Conservation (phyloP, 768 basidiomycete genomes). For the Infundibulicybe gibba region DNA sequence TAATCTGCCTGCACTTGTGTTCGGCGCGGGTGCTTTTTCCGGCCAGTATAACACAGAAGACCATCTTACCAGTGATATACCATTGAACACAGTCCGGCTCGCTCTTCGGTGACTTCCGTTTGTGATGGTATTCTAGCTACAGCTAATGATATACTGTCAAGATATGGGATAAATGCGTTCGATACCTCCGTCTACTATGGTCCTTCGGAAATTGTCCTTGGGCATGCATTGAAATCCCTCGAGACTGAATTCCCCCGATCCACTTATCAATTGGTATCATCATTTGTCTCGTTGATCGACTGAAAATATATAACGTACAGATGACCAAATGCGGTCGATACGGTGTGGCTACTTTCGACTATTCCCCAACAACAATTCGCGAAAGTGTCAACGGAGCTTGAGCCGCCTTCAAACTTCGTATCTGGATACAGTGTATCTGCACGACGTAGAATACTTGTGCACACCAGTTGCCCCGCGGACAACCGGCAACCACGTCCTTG, state of each 20-base stretch:
- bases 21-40: slow-evolving; percentile 72
- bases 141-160: slow-evolving; percentile 19
- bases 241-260: slow-evolving; percentile 70
- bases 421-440: slow-evolving; percentile 77
- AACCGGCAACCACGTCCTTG: slow-evolving; percentile 53
- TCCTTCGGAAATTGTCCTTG: slow-evolving; percentile 73
- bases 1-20: slow-evolving; percentile 48
- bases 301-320: slow-evolving; percentile 26
- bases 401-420: slow-evolving; percentile 70
- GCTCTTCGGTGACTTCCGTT: slow-evolving; percentile 59
- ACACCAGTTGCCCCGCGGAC: slow-evolving; percentile 43
- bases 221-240: slow-evolving; percentile 58
- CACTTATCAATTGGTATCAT: slow-evolving; percentile 67
- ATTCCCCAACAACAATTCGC: slow-evolving; percentile 62
- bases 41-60: slow-evolving; percentile 62
- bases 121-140: slow-evolving; percentile 1
- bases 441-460: slow-evolving; percentile 81
- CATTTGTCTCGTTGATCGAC: neutral
- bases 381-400: slow-evolving; percentile 64
- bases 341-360: slow-evolving; percentile 67
- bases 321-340: slow-evolving; percentile 88
- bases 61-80: slow-evolving; percentile 49
- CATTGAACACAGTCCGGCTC: slow-evolving; percentile 65
- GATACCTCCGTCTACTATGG: slow-evolving; percentile 85
- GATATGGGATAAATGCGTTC: slow-evolving; percentile 79